Evolutionary conservation across 495 filamentous ascomycete species (phyloP), one percentile per base, ranked within the genome.

Genomic region (Penicillium silybi): DNA sequence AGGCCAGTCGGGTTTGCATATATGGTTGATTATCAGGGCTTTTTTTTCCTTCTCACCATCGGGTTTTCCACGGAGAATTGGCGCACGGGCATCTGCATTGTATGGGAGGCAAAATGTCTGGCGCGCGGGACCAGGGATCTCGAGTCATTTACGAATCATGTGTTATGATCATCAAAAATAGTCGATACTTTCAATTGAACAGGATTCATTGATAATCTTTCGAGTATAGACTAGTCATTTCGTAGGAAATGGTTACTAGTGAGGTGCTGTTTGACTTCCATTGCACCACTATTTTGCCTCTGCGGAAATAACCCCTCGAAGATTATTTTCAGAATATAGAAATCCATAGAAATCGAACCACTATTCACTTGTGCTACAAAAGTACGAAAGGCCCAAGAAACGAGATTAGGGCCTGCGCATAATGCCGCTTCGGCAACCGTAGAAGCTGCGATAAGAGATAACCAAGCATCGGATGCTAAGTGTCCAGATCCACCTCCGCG

Each of bases 351-450:
- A 6, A 23, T 23, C 3, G 6, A 23, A 23, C 6, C 22, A 23
- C 2, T 23, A 23, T 23, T 23, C 22, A 6, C 3, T 23, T 23
- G 22, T 23, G 22, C 22, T 23, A 6, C 6, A 23, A 3, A 23
- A 23, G 22, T 2, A 23, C 22, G 22, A 23, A 23, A 23, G 6
- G 22, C 22, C 22, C 2, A 2, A 3, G 22, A 23, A 6, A 23
- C 6, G 2, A 23, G 32, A n/a, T 35, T 35, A n/a, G n/a, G 47
- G 19, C 13, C 52, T 63, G 65, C 70, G 54, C 44, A 17, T 60
- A 47, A 69, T 67, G 69, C 67, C 64, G 64, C 63, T 53, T 42
- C 59, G 71, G 53, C 58, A 18, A 18, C 68, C 71, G 64, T 66
- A 70, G 54, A 48, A 64, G 59, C 67, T 66, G 51, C 59, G 58